Conservation (phyloP, 805 yeast genomes). For the Kuraishia cidri region DNA sequence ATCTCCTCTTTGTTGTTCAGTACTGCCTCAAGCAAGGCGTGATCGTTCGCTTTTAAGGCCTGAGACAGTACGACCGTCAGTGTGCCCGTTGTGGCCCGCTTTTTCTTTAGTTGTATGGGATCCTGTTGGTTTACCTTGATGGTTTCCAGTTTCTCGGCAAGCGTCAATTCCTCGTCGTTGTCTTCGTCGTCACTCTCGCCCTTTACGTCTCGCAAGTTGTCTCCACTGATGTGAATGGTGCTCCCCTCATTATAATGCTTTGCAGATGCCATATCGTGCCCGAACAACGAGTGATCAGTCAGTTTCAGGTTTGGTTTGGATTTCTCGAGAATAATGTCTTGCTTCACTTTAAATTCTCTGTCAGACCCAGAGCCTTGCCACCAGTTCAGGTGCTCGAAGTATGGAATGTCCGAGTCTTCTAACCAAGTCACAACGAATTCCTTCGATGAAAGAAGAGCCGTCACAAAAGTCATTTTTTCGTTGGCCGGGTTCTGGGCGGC, state of each 20-base stretch:
- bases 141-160: constrained; percentile 8
- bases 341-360: constrained; percentile 12
- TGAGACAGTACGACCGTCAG: constrained; percentile 80
- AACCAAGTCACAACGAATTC: constrained; percentile 46
- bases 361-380: constrained; percentile 17
- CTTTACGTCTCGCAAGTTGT: constrained; percentile 47
- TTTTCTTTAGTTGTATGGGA: constrained; percentile 13
- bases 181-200: constrained; percentile 35
- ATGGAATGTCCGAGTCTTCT: constrained; percentile 49
- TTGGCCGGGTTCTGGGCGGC: constrained; percentile 16
- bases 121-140: constrained; percentile 10
- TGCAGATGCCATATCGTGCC: constrained; percentile 45
- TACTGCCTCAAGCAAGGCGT: constrained; percentile 77
- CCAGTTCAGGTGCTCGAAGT: constrained; percentile 50
- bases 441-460: constrained; percentile 17
- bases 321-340: constrained; percentile 20
- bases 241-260: constrained; percentile 52
- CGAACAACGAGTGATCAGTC: constrained; percentile 30
- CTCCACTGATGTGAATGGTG: constrained; percentile 56
- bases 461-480: constrained; percentile 16
- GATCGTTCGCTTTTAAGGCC: constrained; percentile 83
- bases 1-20: constrained; percentile 44
- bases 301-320: constrained; percentile 29
- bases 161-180: constrained; percentile 22
- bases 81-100: constrained; percentile 59